Evolutionary conservation across 2,329 filamentous ascomycete species (phyloP).

Genomic region (Pyrenophora teres): DNA sequence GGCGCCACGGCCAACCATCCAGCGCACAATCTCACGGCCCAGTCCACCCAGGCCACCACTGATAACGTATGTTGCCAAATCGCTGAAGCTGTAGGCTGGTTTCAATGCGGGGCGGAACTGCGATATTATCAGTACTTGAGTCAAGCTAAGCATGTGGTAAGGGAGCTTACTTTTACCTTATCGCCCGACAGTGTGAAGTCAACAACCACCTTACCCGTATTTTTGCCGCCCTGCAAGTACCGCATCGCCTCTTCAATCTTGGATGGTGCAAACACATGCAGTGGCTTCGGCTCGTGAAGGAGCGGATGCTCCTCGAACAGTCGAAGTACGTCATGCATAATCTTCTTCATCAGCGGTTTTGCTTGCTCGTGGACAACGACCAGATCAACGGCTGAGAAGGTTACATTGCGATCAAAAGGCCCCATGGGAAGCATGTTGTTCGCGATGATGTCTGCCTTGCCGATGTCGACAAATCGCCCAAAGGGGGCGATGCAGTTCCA

Average conservation of each 20-base stretch:
- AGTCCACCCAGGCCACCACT: slow-evolving; percentile 37
- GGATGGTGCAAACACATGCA: slow-evolving; percentile 6
- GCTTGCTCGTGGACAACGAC: slow-evolving; percentile 1
- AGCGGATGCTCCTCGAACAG: slow-evolving; percentile 2
- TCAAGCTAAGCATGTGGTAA: too few species aligned
- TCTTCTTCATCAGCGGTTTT: slow-evolving; percentile 9
- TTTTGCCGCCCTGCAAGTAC: slow-evolving; percentile 37
- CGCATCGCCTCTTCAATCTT: slow-evolving; percentile 18
- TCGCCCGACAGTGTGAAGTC: slow-evolving; percentile 22
- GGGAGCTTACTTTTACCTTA: slow-evolving; percentile 1
- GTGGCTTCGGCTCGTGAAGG: slow-evolving; percentile 1
- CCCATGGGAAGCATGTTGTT: slow-evolving; percentile 20
- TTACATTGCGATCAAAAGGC: slow-evolving; percentile 14
- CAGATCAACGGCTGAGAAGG: slow-evolving; percentile 12
- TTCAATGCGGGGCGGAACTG: neutral
- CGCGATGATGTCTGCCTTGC: slow-evolving; percentile 20
- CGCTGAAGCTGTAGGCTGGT: slow-evolving; percentile 5
- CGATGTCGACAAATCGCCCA: slow-evolving; percentile 39
- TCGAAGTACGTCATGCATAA: slow-evolving; percentile 6
- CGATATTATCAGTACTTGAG: neutral
- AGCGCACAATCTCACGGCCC: slow-evolving; percentile 32
- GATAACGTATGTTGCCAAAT: slow-evolving; percentile 29
- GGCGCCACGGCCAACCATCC: slow-evolving; percentile 34
- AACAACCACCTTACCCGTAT: slow-evolving; percentile 50
- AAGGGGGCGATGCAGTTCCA: slow-evolving; percentile 36